A percentile compares a stretch with the other conserved stretches of the same genome.
Evolutionary conservation across 78 protist genomes (phyloP).

Genomic region (Salpingoeca rosetta): DNA sequence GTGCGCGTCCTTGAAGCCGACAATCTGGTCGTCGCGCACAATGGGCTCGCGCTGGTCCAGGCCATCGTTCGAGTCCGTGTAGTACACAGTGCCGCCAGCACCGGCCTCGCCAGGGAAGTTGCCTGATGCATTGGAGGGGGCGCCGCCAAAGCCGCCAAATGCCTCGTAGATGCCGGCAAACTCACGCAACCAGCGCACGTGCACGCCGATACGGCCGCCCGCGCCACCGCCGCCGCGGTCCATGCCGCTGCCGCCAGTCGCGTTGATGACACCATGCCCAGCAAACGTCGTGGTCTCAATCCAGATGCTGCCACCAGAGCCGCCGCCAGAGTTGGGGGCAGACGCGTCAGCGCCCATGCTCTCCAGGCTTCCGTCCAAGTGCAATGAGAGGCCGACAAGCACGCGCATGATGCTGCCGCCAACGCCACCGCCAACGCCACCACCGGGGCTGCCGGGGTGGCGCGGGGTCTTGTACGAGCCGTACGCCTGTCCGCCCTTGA

Average conservation of each 20-base stretch:
- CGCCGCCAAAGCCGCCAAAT: neutral
- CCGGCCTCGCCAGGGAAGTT: neutral
- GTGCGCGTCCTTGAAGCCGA: neutral
- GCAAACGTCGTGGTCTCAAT: neutral
- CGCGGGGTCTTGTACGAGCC: neutral
- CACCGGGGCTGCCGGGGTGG: neutral
- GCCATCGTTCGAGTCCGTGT: neutral
- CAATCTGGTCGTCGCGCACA: neutral
- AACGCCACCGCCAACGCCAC: neutral
- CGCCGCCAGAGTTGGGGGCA: neutral
- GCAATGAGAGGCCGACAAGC: neutral
- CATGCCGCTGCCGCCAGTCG: neutral
- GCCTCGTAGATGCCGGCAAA: neutral
- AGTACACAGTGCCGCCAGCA: neutral
- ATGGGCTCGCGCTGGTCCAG: neutral
- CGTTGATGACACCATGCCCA: neutral
- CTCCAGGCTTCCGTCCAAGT: neutral
- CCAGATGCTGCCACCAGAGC: neutral
- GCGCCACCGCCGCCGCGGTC: neutral
- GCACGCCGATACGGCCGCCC: neutral
- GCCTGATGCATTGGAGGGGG: neutral
- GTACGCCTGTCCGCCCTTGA: no score
- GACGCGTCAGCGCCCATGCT: neutral
- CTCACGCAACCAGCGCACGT: neutral
- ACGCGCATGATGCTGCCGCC: neutral